Evolutionary conservation across 2,329 filamentous ascomycete genomes (phyloP).

Genomic region (Colletotrichum sojae): DNA sequence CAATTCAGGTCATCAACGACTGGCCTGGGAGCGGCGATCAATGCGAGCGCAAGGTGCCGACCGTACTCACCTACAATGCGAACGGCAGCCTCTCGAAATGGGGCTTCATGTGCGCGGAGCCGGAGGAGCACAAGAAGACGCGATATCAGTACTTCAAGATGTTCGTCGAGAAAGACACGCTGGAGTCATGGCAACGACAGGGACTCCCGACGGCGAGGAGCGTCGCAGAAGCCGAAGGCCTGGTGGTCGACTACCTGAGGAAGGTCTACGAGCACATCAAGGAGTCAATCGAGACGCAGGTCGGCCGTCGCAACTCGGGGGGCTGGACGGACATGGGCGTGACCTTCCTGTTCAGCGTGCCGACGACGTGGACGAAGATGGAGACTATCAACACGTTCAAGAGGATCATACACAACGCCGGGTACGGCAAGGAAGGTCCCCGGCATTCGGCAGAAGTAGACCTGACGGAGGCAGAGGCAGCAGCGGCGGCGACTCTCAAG

Average conservation of each 20-base stretch:
- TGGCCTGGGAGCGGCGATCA: slow-evolving; percentile 68
- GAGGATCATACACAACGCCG: slow-evolving; percentile 60
- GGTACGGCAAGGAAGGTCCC: slow-evolving; percentile 61
- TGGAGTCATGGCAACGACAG: slow-evolving; percentile 58
- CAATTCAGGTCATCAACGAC: slow-evolving; percentile 63
- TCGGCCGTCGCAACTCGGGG: slow-evolving; percentile 51
- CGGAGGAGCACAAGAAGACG: slow-evolving; percentile 57
- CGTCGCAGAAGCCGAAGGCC: slow-evolving; percentile 59
- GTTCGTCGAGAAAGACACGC: slow-evolving; percentile 62
- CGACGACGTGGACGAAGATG: slow-evolving; percentile 68
- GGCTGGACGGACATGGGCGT: slow-evolving; percentile 63
- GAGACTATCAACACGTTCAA: slow-evolving; percentile 67
- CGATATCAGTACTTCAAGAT: slow-evolving; percentile 69
- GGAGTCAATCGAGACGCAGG: slow-evolving; percentile 57
- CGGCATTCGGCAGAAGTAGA: slow-evolving; percentile 58
- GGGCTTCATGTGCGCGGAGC: slow-evolving; percentile 67
- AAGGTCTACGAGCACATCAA: slow-evolving; percentile 65
- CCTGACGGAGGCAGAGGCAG: slow-evolving; percentile 64
- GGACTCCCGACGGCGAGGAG: slow-evolving; percentile 59
- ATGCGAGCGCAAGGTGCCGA: slow-evolving; percentile 69
- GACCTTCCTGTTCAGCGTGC: slow-evolving; percentile 70
- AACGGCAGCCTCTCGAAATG: slow-evolving; percentile 61
- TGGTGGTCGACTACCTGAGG: slow-evolving; percentile 64
- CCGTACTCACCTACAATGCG: slow-evolving; percentile 62
- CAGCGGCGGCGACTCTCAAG: slow-evolving; percentile 62